Evolutionary conservation across 208 protist species (phyloP), one percentile per base, ranked within the genome.

Genomic region (Acanthamoeba castellanii): DNA sequence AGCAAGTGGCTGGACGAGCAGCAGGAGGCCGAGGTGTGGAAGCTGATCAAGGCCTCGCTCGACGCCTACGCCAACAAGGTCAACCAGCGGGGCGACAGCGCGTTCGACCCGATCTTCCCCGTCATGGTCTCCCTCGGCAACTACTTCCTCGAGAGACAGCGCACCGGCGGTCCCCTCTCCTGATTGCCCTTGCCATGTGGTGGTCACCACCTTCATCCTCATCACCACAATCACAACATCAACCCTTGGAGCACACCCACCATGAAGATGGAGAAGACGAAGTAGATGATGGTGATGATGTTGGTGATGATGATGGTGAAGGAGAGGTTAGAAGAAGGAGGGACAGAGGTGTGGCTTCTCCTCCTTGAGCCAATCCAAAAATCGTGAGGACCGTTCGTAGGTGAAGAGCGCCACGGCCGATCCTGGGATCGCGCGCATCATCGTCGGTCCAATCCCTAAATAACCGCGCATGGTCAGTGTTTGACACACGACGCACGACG

Each of bases 1-100:
- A 93, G 88, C 88, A 93, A 93, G 66, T 93, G 88, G 88, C 30
- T 93, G 42, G 88, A 93, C 42, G 88, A 93, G 34, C 59, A 93
- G 45, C 42, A 30, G 37, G 66, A 93, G 30, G 27, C 42, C n/a
- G 88, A 93, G 42, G 88, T 81, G 55, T 93, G 88, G 88, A 93
- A 93, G 88, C 88, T 93, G 20, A 93, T 93, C 34, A 93, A 93
- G 66, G 61, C 55, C 37, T 64, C 45, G 27, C 66, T 93, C 22
- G 88, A 93, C 47, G 66, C 88, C 61, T 93, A 93, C 61, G 88
- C 88, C 66, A 47, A 93, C 64, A 70, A 93, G 66, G 88, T 93
- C 88, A 93, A 93, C 68, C 47, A 47, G 66, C 34, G 88, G 5
- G 88, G 88, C 32, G 88, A 93, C 61, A 93, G 66, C 47, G 45